Base-by-base conservation (phyloP, 352 stramenopile genomes). In the Globisporangium recalcitrans region DNA sequence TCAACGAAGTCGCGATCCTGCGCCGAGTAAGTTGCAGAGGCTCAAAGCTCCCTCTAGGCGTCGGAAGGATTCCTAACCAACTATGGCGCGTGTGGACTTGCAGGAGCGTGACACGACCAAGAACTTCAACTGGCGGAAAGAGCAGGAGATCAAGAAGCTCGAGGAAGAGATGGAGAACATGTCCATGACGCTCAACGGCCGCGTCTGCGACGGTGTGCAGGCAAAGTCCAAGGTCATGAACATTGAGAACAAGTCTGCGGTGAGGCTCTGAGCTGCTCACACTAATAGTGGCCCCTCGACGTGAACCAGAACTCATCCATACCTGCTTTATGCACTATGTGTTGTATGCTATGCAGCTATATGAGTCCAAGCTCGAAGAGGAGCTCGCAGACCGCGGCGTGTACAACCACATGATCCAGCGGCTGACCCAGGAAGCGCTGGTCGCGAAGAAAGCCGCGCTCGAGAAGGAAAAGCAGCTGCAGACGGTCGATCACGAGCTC, bases 351-450 rank as follows among this genome's bases (percentile, higher is more conserved):
- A 0, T 65, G 27, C 59, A 91, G 78, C 74, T 88, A 8, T 91
- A 90, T 60, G 80, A 93, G 29, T 82, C 83, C 26, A 91, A 91
- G 46, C 64, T 93, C 5, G 84, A 90, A 4, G 84, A 91, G 52
- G 84, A 93, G 58, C 56, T 89, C 14, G 72, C 69, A 0, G 84
- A 93, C 31, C 75, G 75, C 7, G 80, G 81, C 10, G 79, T 93
- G 47, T 93, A 91, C 70, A 91, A 74, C 40, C 82, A 93, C 65
- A 93, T 91, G 85, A 90, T 93, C 64, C 72, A 90, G 46, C 80
- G 85, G 6, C 61, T 93, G 26, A 73, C 77, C 6, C 70, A 69
- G 21, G 85, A 93, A 52, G 77, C 82, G 7, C 63, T 88, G 0
- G 64, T 65, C 1, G 73, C 78, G 21, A 93, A 89, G 68, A 93